Evolutionary conservation across 176 grass and related monocot genomes (phyloP).

Genomic region (Aegilops sharonensis): DNA sequence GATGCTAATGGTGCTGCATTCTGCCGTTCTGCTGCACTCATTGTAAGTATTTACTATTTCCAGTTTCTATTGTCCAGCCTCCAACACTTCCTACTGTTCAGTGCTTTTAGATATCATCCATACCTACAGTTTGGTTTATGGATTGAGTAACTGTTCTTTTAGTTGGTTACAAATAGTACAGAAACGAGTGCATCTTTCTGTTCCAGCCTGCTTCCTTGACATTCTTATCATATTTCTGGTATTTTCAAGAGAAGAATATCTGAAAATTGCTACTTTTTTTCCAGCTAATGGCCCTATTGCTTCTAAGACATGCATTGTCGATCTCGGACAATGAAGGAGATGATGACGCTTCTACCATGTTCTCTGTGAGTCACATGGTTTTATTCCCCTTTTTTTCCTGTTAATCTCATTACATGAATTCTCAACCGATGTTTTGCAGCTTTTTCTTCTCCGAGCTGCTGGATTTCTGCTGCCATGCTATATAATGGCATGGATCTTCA

Average conservation of each 20-base stretch:
- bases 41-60: conserved; percentile 48
- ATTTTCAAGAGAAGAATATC: conserved; percentile 3
- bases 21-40: conserved; percentile 82
- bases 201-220: neutral
- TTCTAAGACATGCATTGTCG: conserved; percentile 79
- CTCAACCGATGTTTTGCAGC: conserved; percentile 40
- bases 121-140: neutral
- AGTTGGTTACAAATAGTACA: neutral
- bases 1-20: conserved; percentile 84
- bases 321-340: conserved; percentile 78
- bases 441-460: conserved; percentile 87
- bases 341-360: conserved; percentile 83
- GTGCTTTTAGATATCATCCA: neutral
- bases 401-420: neutral
- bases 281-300: conserved; percentile 82
- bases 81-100: neutral
- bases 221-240: neutral
- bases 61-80: neutral
- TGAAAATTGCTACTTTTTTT: conserved; percentile 22
- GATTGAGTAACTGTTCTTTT: conserved; percentile 8
- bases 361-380: conserved; percentile 54
- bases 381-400: neutral
- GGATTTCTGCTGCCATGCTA: conserved; percentile 90
- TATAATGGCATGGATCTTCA: conserved; percentile 91
- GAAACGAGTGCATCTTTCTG: neutral